phyloP scores from a whole-genome alignment of 1,284 basidiomycete species.

The Golubevia sp. region DNA sequence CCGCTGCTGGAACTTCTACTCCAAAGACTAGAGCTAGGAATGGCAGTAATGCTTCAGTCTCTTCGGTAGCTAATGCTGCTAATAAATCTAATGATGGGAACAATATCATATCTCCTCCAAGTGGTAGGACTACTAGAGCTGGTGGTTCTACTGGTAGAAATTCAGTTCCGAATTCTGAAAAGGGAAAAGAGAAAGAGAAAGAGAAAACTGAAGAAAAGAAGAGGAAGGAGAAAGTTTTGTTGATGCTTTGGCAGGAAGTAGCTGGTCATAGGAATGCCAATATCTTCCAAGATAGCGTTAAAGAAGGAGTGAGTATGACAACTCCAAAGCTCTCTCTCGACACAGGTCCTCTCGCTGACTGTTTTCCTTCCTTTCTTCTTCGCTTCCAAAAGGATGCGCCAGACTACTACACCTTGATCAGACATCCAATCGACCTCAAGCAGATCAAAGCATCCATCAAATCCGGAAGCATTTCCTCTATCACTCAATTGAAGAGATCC shows the following conservation, averaged over 20 bases:
- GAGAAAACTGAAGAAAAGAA: conserved; percentile 19
- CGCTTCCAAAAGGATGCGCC: conserved; percentile 45
- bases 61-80: too few relatives aligned
- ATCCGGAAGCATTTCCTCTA: conserved; percentile 33
- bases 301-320: conserved; percentile 17
- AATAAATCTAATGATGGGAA: too few relatives aligned
- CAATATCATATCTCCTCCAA: too few relatives aligned
- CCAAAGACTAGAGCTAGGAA: too few relatives aligned
- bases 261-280: conserved; percentile 55
- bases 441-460: conserved; percentile 49
- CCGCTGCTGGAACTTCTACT: too few relatives aligned
- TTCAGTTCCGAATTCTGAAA: not conserved
- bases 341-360: too few relatives aligned
- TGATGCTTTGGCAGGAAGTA: conserved; percentile 50
- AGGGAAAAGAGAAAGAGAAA: conserved; percentile 4
- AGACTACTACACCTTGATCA: conserved; percentile 48
- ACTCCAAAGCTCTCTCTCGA: too few relatives aligned
- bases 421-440: conserved; percentile 50
- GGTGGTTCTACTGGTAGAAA: too few relatives aligned
- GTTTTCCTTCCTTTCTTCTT: not conserved
- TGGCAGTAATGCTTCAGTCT: too few relatives aligned
- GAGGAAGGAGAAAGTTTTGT: conserved; percentile 42
- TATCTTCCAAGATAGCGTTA: conserved; percentile 54
- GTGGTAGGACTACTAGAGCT: too few relatives aligned
- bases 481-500: conserved; percentile 30